Conservation (phyloP, 768 basidiomycete genomes). For the Tricholomella constricta region DNA sequence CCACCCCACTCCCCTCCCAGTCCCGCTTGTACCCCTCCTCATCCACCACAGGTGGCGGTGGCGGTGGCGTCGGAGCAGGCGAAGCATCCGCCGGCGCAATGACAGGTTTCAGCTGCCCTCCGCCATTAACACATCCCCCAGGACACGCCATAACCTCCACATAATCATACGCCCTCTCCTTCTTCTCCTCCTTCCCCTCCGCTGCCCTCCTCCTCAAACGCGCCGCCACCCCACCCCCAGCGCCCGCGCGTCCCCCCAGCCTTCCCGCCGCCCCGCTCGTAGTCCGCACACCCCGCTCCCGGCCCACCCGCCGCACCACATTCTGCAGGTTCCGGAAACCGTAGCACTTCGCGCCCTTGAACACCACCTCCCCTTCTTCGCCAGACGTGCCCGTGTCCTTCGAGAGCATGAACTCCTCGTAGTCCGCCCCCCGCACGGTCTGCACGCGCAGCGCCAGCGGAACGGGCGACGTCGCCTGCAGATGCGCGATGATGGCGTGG, state of each 20-base stretch:
- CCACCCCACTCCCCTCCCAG: slow-evolving; percentile 59
- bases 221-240: slow-evolving; percentile 20
- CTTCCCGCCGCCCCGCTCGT: slow-evolving; percentile 69
- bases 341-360: slow-evolving; percentile 94
- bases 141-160: slow-evolving; percentile 99
- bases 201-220: slow-evolving; percentile 33
- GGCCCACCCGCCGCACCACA: slow-evolving; percentile 90
- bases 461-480: slow-evolving; percentile 42
- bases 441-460: slow-evolving; percentile 55
- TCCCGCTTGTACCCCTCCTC: slow-evolving; percentile 69
- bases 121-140: slow-evolving; percentile 95
- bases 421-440: slow-evolving; percentile 71
- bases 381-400: slow-evolving; percentile 30
- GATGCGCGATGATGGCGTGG: slow-evolving; percentile 67
- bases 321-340: slow-evolving; percentile 98
- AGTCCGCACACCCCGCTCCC: slow-evolving; percentile 74
- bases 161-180: slow-evolving; percentile 73
- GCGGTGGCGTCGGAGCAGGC: background rate
- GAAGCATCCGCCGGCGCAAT: background rate
- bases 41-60: slow-evolving; percentile 34
- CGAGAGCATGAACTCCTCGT: slow-evolving; percentile 69
- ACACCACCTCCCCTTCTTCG: slow-evolving; percentile 61
- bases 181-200: slow-evolving; percentile 33
- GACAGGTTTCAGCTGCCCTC: slow-evolving; percentile 74
- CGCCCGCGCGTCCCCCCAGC: slow-evolving; percentile 28